These are phyloP conservation scores for Tolypocladium sp. DNA, from an alignment of 2,329 filamentous ascomycete genomes.

Conservation along the genomic window DNA sequence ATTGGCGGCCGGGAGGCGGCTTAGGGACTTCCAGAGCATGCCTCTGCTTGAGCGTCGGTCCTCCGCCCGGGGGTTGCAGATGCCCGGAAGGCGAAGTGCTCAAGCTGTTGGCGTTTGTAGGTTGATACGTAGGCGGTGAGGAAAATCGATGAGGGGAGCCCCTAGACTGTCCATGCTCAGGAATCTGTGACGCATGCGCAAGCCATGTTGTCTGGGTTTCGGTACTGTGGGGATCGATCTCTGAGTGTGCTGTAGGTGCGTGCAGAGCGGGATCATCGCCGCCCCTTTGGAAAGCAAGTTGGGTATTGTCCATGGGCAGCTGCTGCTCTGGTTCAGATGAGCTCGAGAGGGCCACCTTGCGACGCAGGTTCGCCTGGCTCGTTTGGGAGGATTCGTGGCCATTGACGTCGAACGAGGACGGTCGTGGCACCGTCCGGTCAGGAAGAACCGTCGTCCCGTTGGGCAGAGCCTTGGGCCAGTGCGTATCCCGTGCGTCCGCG, in stretches of 20 bases:
- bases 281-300: background rate
- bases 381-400: background rate
- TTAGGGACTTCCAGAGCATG: constrained; percentile 86
- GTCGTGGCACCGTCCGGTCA: constrained; percentile 18
- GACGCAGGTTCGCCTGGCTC: background rate
- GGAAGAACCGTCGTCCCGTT: constrained; percentile 18
- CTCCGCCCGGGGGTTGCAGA: constrained; percentile 33
- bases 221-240: constrained; percentile 8
- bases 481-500: constrained; percentile 17
- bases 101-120: constrained; percentile 21
- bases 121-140: constrained; percentile 50
- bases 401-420: constrained; percentile 10
- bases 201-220: constrained; percentile 10
- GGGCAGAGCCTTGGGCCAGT: constrained; percentile 10
- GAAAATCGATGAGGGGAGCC: constrained; percentile 49
- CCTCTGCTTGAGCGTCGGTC: constrained; percentile 62
- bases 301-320: background rate
- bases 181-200: background rate
- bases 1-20: constrained; percentile 52
- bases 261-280: background rate
- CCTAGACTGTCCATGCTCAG: constrained; percentile 15
- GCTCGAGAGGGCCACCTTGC: background rate
- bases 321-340: background rate
- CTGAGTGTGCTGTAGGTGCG: background rate
- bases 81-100: constrained; percentile 39